A percentile compares a stretch with the other conserved stretches of the same genome.
Conservation (phyloP, 306 rosid genomes). For the Inga laurina region DNA sequence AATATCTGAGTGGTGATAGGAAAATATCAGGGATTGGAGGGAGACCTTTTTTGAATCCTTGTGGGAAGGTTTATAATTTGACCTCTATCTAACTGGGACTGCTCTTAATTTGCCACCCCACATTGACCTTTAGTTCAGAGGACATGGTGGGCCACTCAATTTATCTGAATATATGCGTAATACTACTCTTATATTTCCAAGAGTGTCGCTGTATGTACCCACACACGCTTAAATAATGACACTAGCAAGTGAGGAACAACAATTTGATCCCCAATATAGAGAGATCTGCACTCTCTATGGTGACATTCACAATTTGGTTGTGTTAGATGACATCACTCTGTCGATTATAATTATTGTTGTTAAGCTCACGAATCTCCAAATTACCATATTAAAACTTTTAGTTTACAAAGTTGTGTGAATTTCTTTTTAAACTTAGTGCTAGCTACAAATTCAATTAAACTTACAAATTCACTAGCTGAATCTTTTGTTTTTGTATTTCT, state of each 20-base stretch:
- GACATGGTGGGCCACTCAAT: slow-evolving; percentile 39
- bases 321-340: too few species aligned
- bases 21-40: slow-evolving; percentile 31
- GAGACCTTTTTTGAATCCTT: background rate
- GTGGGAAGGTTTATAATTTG: background rate
- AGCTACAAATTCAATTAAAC: too few species aligned
- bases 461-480: too few species aligned
- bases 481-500: too few species aligned
- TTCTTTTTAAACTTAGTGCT: too few species aligned
- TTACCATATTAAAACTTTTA: accelerated
- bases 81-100: background rate
- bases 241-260: too few species aligned
- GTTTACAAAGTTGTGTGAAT: too few species aligned
- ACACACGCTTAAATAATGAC: background rate
- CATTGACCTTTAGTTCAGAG: slow-evolving; percentile 27
- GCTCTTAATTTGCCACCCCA: slow-evolving; percentile 30
- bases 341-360: too few species aligned
- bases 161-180: background rate
- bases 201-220: background rate
- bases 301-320: too few species aligned
- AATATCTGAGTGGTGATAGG: background rate
- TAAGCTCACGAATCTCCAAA: too few species aligned
- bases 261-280: too few species aligned
- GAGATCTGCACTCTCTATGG: too few species aligned
- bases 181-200: background rate